Evolutionary conservation across 331 rosid species (phyloP).

Genomic region (Rhamnella rubrinervis): DNA sequence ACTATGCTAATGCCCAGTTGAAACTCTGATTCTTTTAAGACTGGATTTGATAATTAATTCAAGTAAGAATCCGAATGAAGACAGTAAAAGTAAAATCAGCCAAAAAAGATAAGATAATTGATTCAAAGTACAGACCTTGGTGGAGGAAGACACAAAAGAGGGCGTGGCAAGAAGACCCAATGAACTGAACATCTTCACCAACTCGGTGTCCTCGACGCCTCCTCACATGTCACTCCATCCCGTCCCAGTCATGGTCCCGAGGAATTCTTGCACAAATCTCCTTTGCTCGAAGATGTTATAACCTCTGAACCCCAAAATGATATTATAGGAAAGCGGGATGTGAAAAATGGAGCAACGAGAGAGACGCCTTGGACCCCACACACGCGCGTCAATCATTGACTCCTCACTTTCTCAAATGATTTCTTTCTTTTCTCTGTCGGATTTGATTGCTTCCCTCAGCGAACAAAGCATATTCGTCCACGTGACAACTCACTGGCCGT

Average conservation of each 20-base stretch:
- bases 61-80: not conserved
- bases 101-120: too few relatives aligned
- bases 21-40: too few relatives aligned
- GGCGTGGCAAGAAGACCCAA: slow-evolving; percentile 24
- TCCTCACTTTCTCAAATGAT: not conserved
- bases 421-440: too few relatives aligned
- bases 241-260: not conserved
- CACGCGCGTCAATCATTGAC: not conserved
- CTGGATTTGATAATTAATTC: too few relatives aligned
- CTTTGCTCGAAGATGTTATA: not conserved
- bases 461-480: slow-evolving; percentile 40
- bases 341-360: not conserved
- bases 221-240: not conserved
- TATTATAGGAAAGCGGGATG: not conserved
- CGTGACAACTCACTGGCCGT: slow-evolving; percentile 31
- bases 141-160: slow-evolving; percentile 28
- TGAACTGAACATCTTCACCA: slow-evolving; percentile 36
- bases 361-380: not conserved
- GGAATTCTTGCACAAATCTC: not conserved
- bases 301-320: not conserved
- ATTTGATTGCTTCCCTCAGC: not conserved
- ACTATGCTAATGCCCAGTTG: too few relatives aligned
- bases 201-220: not conserved
- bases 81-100: not conserved
- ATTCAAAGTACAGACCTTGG: not conserved